phyloP scores from a whole-genome alignment of 371 early-diverging fungal genomes.

The Mucor sp. region DNA sequence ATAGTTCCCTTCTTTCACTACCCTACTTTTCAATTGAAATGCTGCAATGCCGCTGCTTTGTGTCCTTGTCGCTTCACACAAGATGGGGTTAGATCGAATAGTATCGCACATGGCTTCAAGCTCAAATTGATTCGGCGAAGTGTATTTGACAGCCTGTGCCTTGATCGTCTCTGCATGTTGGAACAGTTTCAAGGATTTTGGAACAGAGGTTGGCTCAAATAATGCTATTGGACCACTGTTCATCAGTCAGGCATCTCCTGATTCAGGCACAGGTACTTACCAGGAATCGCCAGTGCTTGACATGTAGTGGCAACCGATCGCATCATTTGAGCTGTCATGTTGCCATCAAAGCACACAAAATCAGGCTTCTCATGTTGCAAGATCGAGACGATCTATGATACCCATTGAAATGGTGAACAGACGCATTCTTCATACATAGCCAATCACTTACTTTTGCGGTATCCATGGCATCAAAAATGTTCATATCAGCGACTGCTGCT shows the following conservation, averaged over 20 bases:
- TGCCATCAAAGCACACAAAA: conserved; percentile 77
- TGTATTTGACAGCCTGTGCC: conserved; percentile 41
- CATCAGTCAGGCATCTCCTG: not conserved
- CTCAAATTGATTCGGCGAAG: conserved; percentile 73
- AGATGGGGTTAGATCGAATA: conserved; percentile 29
- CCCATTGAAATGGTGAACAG: not conserved
- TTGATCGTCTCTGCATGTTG: conserved; percentile 21
- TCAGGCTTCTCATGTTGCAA: conserved; percentile 37
- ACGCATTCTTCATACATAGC: not conserved
- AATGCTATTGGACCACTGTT: conserved; percentile 42
- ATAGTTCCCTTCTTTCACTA: not conserved
- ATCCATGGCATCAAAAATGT: conserved; percentile 59
- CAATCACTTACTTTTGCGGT: conserved; percentile 30
- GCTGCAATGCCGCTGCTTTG: no score
- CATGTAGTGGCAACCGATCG: conserved; percentile 39
- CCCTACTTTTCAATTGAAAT: not conserved
- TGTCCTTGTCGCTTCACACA: not conserved
- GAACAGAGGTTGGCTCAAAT: conserved; percentile 92
- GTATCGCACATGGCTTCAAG: conserved; percentile 59
- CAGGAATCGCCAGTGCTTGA: conserved; percentile 31
- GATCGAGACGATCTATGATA: conserved; percentile 31
- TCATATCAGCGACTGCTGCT: conserved; percentile 90
- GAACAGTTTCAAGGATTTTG: conserved; percentile 73
- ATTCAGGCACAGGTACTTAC: conserved; percentile 17
- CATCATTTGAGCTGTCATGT: conserved; percentile 54